Evolutionary conservation across 2,329 filamentous ascomycete genomes (phyloP).

Genomic region (Penicillium decumbens): DNA sequence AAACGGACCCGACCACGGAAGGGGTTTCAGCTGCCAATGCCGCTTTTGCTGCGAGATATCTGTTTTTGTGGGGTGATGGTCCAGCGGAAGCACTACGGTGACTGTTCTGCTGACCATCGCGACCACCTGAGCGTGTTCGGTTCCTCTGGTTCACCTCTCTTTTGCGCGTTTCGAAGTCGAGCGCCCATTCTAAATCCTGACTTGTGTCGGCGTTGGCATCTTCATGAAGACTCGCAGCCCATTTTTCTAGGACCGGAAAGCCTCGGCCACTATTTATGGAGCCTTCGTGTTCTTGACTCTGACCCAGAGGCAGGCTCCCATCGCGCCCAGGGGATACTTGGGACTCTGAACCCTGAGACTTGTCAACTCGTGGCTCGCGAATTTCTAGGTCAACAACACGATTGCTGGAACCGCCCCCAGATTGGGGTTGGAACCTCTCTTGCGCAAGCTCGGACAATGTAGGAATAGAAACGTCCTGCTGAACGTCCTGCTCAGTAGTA

Average conservation of each 20-base stretch:
- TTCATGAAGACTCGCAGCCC: constrained; percentile 20
- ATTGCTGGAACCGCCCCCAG: no score
- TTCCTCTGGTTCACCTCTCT: constrained; percentile 17
- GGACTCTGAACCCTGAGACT: not conserved
- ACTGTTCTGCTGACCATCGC: not conserved
- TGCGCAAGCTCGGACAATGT: constrained; percentile 17
- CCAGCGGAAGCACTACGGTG: not conserved
- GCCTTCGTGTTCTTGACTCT: not conserved
- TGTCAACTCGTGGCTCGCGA: not conserved
- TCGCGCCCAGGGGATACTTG: not conserved
- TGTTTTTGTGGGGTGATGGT: constrained; percentile 12
- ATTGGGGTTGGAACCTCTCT: constrained; percentile 8
- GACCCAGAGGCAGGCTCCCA: not conserved
- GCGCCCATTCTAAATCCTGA: constrained; percentile 16
- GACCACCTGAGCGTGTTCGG: not conserved
- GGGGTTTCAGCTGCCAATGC: constrained; percentile 7
- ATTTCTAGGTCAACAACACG: not conserved
- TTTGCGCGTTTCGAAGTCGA: constrained; percentile 23
- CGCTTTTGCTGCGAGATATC: constrained; percentile 19
- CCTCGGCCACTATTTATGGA: constrained; percentile 21
- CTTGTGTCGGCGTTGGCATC: constrained; percentile 1
- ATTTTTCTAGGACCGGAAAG: constrained; percentile 22
- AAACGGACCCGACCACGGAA: constrained; percentile 5
- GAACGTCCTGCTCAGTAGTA: not conserved
- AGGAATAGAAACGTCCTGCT: not conserved